Percentiles rank a stretch among this genome's conserved stretches.
phyloP scores from a whole-genome alignment of 108 stramenopile species.

The Bacterosira constricta region DNA sequence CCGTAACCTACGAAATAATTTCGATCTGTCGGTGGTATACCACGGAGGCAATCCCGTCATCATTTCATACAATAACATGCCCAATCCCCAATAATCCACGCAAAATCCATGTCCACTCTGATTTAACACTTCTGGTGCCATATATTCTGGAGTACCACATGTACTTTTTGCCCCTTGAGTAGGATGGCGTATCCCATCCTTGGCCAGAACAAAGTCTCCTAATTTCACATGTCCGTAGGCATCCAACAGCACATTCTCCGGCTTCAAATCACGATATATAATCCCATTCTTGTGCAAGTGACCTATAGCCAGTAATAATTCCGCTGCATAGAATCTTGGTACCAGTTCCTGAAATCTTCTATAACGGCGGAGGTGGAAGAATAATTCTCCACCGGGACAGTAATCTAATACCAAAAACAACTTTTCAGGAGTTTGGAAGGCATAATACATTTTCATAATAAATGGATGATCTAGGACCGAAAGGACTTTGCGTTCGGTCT shows the following conservation, averaged over 20 bases:
- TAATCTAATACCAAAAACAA: conserved; percentile 96
- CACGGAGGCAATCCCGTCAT: conserved; percentile 98
- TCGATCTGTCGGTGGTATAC: conserved; percentile 96
- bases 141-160: conserved; percentile 99
- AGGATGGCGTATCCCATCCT: conserved; percentile 81
- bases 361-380: conserved; percentile 94
- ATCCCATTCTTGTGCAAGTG: conserved; percentile 88
- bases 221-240: conserved; percentile 92
- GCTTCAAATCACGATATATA: conserved; percentile 91
- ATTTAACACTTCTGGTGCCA: conserved; percentile 94
- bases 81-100: conserved; percentile 96
- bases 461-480: conserved; percentile 87
- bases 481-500: conserved; percentile 95
- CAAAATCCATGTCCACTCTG: conserved; percentile 87
- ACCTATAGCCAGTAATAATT: conserved; percentile 88
- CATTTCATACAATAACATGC: conserved; percentile 97
- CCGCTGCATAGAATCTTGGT: conserved; percentile 92
- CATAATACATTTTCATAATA: conserved; percentile 91
- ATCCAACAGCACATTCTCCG: conserved; percentile 90
- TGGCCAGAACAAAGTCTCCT: conserved; percentile 92
- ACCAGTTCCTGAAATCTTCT: conserved; percentile 93
- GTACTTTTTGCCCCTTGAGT: conserved; percentile 90
- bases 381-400: conserved; percentile 97
- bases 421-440: conserved; percentile 89
- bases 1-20: conserved; percentile 91